Base-by-base conservation (phyloP, 176 grass and related monocot genomes). In the Oryza nivara region DNA sequence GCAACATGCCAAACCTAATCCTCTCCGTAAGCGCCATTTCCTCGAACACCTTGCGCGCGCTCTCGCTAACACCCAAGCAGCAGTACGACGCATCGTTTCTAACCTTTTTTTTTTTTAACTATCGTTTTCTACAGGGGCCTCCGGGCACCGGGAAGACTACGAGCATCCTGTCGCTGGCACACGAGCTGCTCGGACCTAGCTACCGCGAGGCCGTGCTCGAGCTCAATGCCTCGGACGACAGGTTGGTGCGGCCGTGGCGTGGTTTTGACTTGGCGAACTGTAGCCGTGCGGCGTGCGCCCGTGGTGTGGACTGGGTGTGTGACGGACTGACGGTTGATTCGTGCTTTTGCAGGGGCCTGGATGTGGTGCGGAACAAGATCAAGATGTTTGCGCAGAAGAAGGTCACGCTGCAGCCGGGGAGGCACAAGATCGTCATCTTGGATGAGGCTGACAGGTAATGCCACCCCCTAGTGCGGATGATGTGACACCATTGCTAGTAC, bases 381-480 rank as follows among this genome's bases (percentile, higher is more conserved):
- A 99, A 99, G 84, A 99, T 99, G 96, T 99, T 99, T 79, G 93
- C 93, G 0, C 96, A 99, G 88, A 99, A 96, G 93, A 99, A 94
- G 83, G 93, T 99, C 58, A 99, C 93, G 2, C 86, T 99, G 74
- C 88, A 90, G 8, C 91, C 96, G 0, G 93, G 91, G 14, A 76
- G 89, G 61, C 96, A 99, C 86, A 99, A 99, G 83, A 82, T 99
- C 16, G 86, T 99, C 12, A 96, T 96, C 82, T 70, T 99, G 86
- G 96, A 99, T 72, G 96, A 99, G 81, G 96, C 96, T 1, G 96
- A 99, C 83, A 99, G 96, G 96, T 92, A 90, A 85, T 72, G 70
- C 52, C 63, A n/a, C 22, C 30, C 30, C 30, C 30, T 20, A 30
- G 15, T 45, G 15, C 11, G 65, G 26, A 15, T 61, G 3, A 14